phyloP scores from a whole-genome alignment of 2,329 filamentous ascomycete genomes.

The Penicillium aurantiogriseum region DNA sequence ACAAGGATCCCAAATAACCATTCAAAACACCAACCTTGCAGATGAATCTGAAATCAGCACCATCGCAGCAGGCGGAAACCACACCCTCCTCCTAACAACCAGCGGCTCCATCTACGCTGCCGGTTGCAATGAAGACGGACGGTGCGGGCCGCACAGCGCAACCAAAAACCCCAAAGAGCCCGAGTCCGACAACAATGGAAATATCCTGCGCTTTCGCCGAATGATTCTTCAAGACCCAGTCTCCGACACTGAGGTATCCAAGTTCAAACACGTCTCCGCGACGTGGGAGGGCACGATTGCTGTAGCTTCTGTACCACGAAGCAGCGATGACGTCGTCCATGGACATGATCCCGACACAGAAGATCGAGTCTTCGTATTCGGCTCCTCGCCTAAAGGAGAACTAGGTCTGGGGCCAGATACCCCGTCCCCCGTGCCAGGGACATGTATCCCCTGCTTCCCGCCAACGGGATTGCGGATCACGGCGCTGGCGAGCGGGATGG shows the following conservation, averaged over 20 bases:
- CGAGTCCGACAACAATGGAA: background rate
- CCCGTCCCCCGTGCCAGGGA: conserved; percentile 29
- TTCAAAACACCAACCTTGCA: background rate
- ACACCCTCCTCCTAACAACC: conserved; percentile 70
- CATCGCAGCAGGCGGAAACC: conserved; percentile 74
- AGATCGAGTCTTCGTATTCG: conserved; percentile 59
- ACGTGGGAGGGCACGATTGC: conserved; percentile 76
- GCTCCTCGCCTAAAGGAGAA: conserved; percentile 68
- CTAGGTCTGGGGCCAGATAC: conserved; percentile 58
- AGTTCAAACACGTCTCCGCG: conserved; percentile 58
- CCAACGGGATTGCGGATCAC: conserved; percentile 58
- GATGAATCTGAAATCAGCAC: conserved; percentile 20
- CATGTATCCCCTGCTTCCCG: conserved; percentile 62
- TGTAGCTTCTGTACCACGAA: conserved; percentile 37
- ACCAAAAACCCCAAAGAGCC: background rate
- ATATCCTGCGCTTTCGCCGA: conserved; percentile 28
- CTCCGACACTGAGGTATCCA: conserved; percentile 21
- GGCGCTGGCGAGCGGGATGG: conserved; percentile 70
- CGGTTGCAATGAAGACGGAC: conserved; percentile 57
- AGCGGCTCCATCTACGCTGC: conserved; percentile 62
- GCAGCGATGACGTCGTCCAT: background rate
- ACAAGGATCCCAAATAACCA: conserved; percentile 17
- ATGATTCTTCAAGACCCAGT: conserved; percentile 22
- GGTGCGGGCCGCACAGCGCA: conserved; percentile 35
- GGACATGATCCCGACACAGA: conserved; percentile 4